Evolutionary conservation across 495 filamentous ascomycete species (phyloP).

Genomic region (Penicillium atrosanguineum): DNA sequence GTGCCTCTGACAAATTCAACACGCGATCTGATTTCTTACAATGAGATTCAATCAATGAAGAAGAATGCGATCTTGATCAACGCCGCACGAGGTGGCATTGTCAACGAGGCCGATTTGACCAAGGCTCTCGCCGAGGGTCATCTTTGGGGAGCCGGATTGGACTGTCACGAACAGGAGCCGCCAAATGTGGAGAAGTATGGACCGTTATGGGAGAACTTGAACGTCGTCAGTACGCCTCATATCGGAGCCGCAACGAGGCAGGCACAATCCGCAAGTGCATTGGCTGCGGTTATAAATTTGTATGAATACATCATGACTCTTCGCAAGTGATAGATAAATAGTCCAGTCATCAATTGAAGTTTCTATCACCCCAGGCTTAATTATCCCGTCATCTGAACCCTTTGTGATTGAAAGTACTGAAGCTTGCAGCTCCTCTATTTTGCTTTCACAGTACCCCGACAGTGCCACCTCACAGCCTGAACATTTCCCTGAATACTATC

Average conservation of each 20-base stretch:
- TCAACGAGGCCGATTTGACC: constrained; percentile 52
- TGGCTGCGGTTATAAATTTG: constrained; percentile 28
- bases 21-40: constrained; percentile 42
- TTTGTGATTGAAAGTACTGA: no score
- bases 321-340: no score
- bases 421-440: no score
- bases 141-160: constrained; percentile 50
- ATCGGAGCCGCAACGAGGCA: constrained; percentile 26
- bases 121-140: constrained; percentile 42
- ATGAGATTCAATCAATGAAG: constrained; percentile 49
- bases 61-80: constrained; percentile 53
- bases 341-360: no score
- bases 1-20: constrained; percentile 40
- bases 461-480: constrained; percentile 22
- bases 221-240: constrained; percentile 32
- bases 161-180: constrained; percentile 31
- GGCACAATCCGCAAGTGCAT: constrained; percentile 23
- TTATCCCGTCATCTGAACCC: no score
- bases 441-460: constrained; percentile 8
- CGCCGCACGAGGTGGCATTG: constrained; percentile 56
- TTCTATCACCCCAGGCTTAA: no score
- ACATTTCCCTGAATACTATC: constrained; percentile 25
- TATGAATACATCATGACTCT: constrained; percentile 22
- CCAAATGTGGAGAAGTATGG: constrained; percentile 24
- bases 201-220: constrained; percentile 26